phyloP scores from a whole-genome alignment of 2,329 filamentous ascomycete species.

The Mycosphaerella arachidis region DNA sequence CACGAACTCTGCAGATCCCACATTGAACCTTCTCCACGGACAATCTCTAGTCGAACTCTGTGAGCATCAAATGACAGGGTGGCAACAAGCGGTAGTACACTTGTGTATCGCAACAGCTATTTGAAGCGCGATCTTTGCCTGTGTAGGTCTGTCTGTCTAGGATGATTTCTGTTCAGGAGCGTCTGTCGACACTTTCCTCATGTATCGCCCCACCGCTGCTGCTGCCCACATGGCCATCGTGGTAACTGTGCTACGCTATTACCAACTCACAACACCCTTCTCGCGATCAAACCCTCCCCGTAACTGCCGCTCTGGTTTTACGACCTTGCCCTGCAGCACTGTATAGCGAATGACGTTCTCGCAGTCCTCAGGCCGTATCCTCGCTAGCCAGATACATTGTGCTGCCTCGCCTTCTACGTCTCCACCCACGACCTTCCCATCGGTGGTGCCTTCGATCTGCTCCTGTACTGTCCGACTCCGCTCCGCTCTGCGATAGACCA shows the following conservation, averaged over 20 bases:
- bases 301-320: conserved; percentile 82
- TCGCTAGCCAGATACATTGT: conserved; percentile 89
- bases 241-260: neutral
- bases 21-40: neutral
- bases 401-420: conserved; percentile 53
- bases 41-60: neutral
- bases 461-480: conserved; percentile 23
- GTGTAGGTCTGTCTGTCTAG: neutral
- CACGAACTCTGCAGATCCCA: neutral
- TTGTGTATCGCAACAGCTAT: neutral
- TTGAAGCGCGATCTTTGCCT: neutral
- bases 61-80: neutral
- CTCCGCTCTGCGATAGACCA: conserved; percentile 70
- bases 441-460: conserved; percentile 23
- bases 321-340: conserved; percentile 84
- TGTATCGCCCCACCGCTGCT: neutral
- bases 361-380: conserved; percentile 81
- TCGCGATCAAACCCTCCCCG: conserved; percentile 84
- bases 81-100: neutral
- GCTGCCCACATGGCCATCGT: too few species aligned
- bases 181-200: neutral
- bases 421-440: conserved; percentile 38
- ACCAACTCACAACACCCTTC: conserved; percentile 85
- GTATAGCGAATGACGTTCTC: conserved; percentile 90
- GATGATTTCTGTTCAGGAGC: neutral